Evolutionary conservation across 2,329 filamentous ascomycete genomes (phyloP).

Genomic region (Neoascochyta sp.): DNA sequence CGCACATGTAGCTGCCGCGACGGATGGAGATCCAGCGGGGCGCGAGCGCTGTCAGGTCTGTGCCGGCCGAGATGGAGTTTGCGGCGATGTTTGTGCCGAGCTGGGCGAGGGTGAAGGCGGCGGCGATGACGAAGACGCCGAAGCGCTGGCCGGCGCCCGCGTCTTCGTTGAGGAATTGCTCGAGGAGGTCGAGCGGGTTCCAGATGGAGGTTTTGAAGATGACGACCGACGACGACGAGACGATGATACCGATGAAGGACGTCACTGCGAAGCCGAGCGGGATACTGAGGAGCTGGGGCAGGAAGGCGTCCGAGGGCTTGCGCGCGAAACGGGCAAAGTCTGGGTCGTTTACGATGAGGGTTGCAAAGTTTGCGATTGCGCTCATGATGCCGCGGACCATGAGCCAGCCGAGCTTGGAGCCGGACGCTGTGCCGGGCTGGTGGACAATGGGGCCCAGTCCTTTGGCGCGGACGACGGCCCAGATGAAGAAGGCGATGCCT

Average conservation of each 20-base stretch:
- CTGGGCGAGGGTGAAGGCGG: slow-evolving; percentile 62
- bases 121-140: slow-evolving; percentile 54
- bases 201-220: slow-evolving; percentile 45
- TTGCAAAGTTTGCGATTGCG: slow-evolving; percentile 85
- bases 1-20: slow-evolving; percentile 82
- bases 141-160: slow-evolving; percentile 41
- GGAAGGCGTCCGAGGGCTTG: slow-evolving; percentile 71
- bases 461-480: slow-evolving; percentile 76
- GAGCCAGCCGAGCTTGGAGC: slow-evolving; percentile 72
- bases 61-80: slow-evolving; percentile 79
- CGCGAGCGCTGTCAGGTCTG: slow-evolving; percentile 75
- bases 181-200: slow-evolving; percentile 43
- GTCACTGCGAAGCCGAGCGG: slow-evolving; percentile 58
- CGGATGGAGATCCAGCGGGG: slow-evolving; percentile 81
- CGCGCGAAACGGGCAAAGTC: slow-evolving; percentile 82
- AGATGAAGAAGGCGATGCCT: slow-evolving; percentile 83
- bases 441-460: slow-evolving; percentile 80
- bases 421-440: slow-evolving; percentile 60
- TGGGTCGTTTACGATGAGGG: slow-evolving; percentile 74
- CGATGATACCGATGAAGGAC: slow-evolving; percentile 67
- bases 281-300: slow-evolving; percentile 66
- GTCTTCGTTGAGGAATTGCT: slow-evolving; percentile 41
- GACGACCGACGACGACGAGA: slow-evolving; percentile 46
- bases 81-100: slow-evolving; percentile 84
- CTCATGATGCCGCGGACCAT: slow-evolving; percentile 84